Evolutionary conservation across 371 early-diverging fungal genomes (phyloP).

Genomic region (Encephalitozoon romaleae): DNA sequence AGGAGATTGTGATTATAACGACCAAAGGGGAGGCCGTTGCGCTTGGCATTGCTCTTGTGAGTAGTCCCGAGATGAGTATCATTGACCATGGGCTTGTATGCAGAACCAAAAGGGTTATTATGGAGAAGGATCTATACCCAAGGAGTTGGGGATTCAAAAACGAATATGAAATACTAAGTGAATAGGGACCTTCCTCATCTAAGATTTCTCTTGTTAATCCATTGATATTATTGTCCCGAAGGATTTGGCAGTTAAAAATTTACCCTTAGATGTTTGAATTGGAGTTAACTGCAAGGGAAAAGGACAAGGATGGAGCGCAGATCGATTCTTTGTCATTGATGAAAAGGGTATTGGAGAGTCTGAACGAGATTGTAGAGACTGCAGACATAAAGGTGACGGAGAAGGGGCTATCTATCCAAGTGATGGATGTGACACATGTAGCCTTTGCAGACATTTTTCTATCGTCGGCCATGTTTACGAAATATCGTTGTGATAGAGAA

Average conservation of each 20-base stretch:
- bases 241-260: neutral
- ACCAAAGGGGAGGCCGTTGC: conserved; percentile 99
- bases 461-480: conserved; percentile 50
- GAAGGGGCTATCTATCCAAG: conserved; percentile 57
- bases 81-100: conserved; percentile 85
- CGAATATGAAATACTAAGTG: conserved; percentile 46
- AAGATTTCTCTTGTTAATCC: neutral
- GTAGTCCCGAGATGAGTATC: conserved; percentile 83
- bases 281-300: conserved; percentile 30
- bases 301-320: conserved; percentile 10
- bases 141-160: conserved; percentile 83
- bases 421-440: conserved; percentile 61
- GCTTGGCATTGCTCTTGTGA: conserved; percentile 84
- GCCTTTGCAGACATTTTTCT: conserved; percentile 58
- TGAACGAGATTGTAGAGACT: conserved; percentile 58
- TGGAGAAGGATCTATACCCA: conserved; percentile 97
- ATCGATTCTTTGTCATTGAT: conserved; percentile 31
- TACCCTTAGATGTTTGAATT: conserved; percentile 53
- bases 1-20: conserved; percentile 91
- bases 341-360: conserved; percentile 54
- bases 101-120: conserved; percentile 96
- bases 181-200: conserved; percentile 5
- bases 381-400: conserved; percentile 47
- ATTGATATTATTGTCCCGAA: neutral
- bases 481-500: conserved; percentile 59